These are phyloP conservation scores for Saccharomyces hybrid DNA, from an alignment of 1,139 yeast species.

Conservation along the genomic window DNA sequence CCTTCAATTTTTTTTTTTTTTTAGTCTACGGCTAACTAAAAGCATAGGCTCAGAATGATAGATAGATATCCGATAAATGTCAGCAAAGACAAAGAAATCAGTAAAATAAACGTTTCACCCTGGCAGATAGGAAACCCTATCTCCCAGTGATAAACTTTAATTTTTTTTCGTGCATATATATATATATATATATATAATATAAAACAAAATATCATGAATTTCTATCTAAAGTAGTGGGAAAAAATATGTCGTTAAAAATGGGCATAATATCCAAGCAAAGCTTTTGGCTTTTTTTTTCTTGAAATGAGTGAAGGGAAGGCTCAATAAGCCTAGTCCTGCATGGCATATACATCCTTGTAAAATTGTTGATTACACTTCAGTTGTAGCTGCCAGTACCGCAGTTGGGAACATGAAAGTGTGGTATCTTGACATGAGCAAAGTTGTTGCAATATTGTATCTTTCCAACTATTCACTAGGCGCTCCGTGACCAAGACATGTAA, in stretches of 20 bases:
- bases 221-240: neutral
- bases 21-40: neutral
- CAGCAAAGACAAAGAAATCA: neutral
- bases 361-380: slow-evolving; percentile 17
- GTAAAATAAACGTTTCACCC: neutral
- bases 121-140: neutral
- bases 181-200: neutral
- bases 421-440: slow-evolving; percentile 18
- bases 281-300: neutral
- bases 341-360: slow-evolving; percentile 16
- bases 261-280: neutral
- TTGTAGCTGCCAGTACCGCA: slow-evolving; percentile 23
- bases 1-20: neutral
- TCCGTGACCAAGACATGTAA: slow-evolving; percentile 16
- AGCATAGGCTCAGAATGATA: neutral
- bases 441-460: slow-evolving; percentile 18
- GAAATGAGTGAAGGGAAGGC: neutral
- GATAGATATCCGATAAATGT: neutral
- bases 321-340: neutral
- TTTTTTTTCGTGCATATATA: neutral
- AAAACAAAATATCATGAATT: neutral
- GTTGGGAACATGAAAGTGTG: slow-evolving; percentile 17
- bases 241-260: neutral
- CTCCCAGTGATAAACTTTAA: neutral
- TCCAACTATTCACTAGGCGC: slow-evolving; percentile 20